Base-by-base conservation (phyloP, 345 rosid genomes). In the Adansonia digitata region DNA sequence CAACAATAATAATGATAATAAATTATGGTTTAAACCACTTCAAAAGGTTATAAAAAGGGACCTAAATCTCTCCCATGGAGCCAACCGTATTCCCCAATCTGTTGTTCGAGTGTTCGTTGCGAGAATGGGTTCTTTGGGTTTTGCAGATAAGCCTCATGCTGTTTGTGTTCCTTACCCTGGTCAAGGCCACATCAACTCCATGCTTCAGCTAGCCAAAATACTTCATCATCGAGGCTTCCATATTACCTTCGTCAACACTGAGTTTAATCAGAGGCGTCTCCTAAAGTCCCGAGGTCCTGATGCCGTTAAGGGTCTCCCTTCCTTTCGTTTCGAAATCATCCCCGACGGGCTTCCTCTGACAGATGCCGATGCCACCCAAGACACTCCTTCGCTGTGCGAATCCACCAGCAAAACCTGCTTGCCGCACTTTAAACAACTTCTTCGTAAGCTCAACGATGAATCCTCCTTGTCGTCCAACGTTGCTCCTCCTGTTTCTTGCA, bases 151-250 rank as follows among this genome's bases (percentile, higher is more conserved):
- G 68, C 83, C 84, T 37, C 89, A 88, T 70, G 89, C 77, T 1
- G 88, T 88, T n/a, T 88, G 88, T 65, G 26, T 88, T 24, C 89
- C 91, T 0, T 86, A 22, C 71, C 89, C 89, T 24, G 88, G 86
- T 17, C 91, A 88, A 73, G 83, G 88, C 60, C 91, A 88, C 81
- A 77, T 88, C 42, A 84, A 53, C 46, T 84, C 91, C 22, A 84
- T 86, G 89, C 75, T 86, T 1, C 81, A 81, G 69, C 56, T 86
- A 6, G 88, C 91, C 22, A 86, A 88, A 60, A 69, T 88, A 42
- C 89, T 88, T 14, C 85, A 88, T 56, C 80, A 56, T 63, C 45
- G 70, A 14, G 85, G 87, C 61, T 86, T 84, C 68, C 85, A 84
- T 62, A 70, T 88, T 59, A 86, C 91, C 70, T 88, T 88, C 7